Base-by-base conservation (phyloP, 2,329 filamentous ascomycete genomes). In the Coniochaeta prunicola region DNA sequence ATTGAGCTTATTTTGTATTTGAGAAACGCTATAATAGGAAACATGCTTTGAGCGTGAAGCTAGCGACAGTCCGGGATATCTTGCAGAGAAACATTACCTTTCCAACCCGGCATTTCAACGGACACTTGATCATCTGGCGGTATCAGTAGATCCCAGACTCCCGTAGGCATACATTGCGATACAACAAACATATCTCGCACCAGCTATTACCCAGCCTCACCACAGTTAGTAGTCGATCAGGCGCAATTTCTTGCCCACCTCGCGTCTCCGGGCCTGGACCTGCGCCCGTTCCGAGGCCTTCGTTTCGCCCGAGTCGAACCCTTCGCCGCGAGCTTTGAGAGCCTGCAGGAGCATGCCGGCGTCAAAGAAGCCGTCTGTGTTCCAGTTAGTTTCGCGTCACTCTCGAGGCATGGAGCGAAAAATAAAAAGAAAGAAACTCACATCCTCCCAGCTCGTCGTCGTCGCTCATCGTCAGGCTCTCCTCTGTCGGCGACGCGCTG, bases 271-370 rank as follows among this genome's bases (percentile, higher is more conserved):
- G 7, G 81, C 81, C 59, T 80, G 77, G 48, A 82, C 81, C 4
- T 80, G 81, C 12, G 85, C 85, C 59, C 83, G 78, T 66, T 87
- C 85, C 50, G 80, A 81, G 1, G 80, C 71, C 64, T 81, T 84
- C 10, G 74, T 74, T 62, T 85, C 81, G 48, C 73, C 76, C 2
- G 74, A 67, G 57, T 84, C 80, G 6, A 77, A 71, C 4, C 76
- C 78, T 59, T 85, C 80, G 17, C 82, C 81, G 56, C 88, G 83
- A 2, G 87, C 88, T 70, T 92, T 92, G 59, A 96, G 84, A 1
- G 92, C 91, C 71, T 96, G 90, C 26, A 94, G 80, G 5, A 97
- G 83, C 91, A 97, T 96, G 15, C 93, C 93, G 0, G 93, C 92
- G 71, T 97, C 93, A 75, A 97, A 97, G 79, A 97, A 97, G 33